Evolutionary conservation across 2,329 filamentous ascomycete species (phyloP), one percentile per base, ranked within the genome.

Genomic region (Apiospora sp.): DNA sequence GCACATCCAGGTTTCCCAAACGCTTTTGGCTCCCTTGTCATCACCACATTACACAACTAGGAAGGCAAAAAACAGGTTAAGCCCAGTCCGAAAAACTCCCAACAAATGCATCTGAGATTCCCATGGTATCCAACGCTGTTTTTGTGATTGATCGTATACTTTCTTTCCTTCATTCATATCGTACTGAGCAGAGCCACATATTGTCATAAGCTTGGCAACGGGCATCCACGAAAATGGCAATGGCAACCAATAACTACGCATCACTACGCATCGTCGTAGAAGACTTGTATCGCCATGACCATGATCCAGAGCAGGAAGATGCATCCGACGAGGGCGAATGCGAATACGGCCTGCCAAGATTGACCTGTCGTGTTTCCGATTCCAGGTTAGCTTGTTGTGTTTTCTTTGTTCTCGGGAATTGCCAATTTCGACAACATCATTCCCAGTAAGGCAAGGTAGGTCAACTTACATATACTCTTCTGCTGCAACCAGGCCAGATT

Each of bases 271-370:
- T 76, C 76, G 41, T 78, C 78, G 46, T 79, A 87, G 83, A 90
- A 92, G 13, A 92, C 90, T 75, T 91, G 89, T 76, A 91, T 90
- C 14, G 90, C 88, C 87, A 92, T 92, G 74, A 92, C 83, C 85
- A 92, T 91, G 77, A 92, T 89, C 90, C 90, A 92, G n/a, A 92
- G 78, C 73, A 92, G 79, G 75, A 92, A 92, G 0, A 91, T 82
- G 24, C 81, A 83, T 0, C 90, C 91, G 1, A 91, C 87, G 34
- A 93, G 80, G 24, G 86, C 86, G 79, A 92, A 90, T 0, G 90
- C 87, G 80, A 92, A 93, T 1, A 89, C 88, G 1, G 91, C 86
- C 76, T 91, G 87, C 91, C 91, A 92, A 61, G 86, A 86, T 81
- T 91, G 88, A 79, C 88, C 88, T 90, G 69, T 30, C 27, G 27